A percentile compares a stretch with the other conserved stretches of the same genome.
Conservation (phyloP, 495 filamentous ascomycete species). For the Copromyces sp. region DNA sequence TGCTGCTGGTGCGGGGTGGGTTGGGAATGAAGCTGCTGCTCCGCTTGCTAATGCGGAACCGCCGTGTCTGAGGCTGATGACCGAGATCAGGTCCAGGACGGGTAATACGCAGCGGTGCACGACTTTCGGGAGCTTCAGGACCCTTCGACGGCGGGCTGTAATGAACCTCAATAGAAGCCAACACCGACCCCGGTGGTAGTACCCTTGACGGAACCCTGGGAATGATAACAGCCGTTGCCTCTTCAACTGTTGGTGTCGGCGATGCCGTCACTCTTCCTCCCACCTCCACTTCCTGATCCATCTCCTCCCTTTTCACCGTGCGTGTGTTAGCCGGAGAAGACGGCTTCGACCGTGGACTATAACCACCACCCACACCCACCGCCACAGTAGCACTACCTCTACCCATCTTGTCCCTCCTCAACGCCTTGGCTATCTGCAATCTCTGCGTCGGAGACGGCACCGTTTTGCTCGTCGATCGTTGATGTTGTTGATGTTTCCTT, state of each 20-base stretch:
- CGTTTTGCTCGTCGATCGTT: slow-evolving; percentile 1
- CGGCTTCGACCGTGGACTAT: not conserved
- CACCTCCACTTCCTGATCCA: too few species aligned
- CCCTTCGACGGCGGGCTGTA: not conserved
- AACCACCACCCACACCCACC: not conserved
- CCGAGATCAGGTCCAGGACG: not conserved
- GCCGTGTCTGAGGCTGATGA: not conserved
- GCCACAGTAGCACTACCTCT: not conserved
- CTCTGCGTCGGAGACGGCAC: slow-evolving; percentile 7
- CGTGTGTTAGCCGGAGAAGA: not conserved
- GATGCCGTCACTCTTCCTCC: too few species aligned
- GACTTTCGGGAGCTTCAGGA: not conserved
- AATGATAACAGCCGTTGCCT: not conserved
- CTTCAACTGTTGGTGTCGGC: not conserved
- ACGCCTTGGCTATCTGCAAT: slow-evolving; percentile 7
- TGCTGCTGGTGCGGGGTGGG: not conserved
- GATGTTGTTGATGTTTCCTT: not conserved
- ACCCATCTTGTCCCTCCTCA: slow-evolving; percentile 9
- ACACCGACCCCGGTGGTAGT: not conserved
- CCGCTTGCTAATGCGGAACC: not conserved
- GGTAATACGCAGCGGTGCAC: not conserved
- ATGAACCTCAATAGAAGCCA: not conserved
- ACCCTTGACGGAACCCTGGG: not conserved
- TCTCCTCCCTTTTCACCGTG: not conserved
- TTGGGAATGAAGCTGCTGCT: not conserved